phyloP scores from a whole-genome alignment of 768 basidiomycete species.

The Thelephora ganbajun region DNA sequence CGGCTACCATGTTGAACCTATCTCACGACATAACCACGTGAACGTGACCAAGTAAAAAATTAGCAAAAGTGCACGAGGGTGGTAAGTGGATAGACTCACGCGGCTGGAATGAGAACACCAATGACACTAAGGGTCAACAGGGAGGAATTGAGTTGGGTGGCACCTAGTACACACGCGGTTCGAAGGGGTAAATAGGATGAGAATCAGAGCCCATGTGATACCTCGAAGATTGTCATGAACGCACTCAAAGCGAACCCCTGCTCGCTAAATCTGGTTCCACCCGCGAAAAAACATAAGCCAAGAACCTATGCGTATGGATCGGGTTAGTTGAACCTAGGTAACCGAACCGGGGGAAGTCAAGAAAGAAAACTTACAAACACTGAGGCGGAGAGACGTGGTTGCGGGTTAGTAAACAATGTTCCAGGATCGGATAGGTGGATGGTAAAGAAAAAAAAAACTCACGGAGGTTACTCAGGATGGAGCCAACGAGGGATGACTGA shows the following conservation, averaged over 20 bases:
- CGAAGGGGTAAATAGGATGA: background rate
- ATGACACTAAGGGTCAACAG: slow-evolving; percentile 68
- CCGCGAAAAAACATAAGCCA: slow-evolving; percentile 87
- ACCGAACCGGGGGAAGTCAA: slow-evolving; percentile 17
- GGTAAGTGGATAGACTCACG: slow-evolving; percentile 20
- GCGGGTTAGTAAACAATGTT: too few relatives aligned
- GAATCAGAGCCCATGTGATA: background rate
- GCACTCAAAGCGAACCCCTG: slow-evolving; percentile 66
- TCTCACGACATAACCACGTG: background rate
- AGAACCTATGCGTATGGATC: slow-evolving; percentile 32
- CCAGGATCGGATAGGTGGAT: too few relatives aligned
- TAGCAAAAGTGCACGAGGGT: too few relatives aligned
- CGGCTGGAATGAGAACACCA: slow-evolving; percentile 66
- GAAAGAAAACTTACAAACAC: too few relatives aligned
- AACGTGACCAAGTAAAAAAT: background rate
- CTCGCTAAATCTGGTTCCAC: slow-evolving; percentile 63
- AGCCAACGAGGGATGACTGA: slow-evolving; percentile 32
- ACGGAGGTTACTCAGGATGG: slow-evolving; percentile 32
- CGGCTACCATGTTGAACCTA: background rate
- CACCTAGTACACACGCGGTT: slow-evolving; percentile 17
- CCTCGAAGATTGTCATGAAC: slow-evolving; percentile 14
- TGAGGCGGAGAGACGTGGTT: too few relatives aligned
- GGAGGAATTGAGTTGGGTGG: slow-evolving; percentile 64
- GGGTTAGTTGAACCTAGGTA: slow-evolving; percentile 16
- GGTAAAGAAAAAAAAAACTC: too few relatives aligned